Conservation (phyloP, 1,284 basidiomycete genomes). For the Earliella scabrosa region DNA sequence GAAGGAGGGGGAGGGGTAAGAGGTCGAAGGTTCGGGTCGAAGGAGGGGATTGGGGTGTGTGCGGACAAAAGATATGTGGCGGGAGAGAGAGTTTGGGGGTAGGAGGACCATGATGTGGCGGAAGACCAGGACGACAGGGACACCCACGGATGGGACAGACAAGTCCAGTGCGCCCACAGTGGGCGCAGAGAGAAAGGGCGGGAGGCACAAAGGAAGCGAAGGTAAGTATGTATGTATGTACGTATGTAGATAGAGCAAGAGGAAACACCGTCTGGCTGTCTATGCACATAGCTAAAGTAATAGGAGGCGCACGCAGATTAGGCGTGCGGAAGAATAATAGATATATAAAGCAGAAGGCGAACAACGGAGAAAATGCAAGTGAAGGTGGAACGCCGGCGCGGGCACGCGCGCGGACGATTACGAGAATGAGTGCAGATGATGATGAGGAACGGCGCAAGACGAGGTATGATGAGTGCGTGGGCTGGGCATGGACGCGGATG, state of each 20-base stretch:
- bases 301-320: constrained; percentile 22
- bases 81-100: neutral
- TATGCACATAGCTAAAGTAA: constrained; percentile 24
- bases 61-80: neutral
- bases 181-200: neutral
- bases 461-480: neutral
- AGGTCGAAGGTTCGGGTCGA: neutral
- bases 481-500: neutral
- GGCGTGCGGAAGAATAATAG: constrained; percentile 21
- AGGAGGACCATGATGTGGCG: neutral
- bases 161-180: neutral
- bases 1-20: no score
- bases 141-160: neutral
- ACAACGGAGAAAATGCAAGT: neutral
- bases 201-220: constrained; percentile 1
- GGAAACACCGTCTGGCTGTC: constrained; percentile 7
- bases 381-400: neutral
- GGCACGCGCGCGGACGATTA: neutral
- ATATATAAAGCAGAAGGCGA: constrained; percentile 23
- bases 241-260: constrained; percentile 12
- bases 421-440: neutral
- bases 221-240: constrained; percentile 8
- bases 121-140: constrained; percentile 3
- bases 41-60: neutral
- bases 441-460: neutral